phyloP scores from a whole-genome alignment of 345 rosid genomes.

The Carallia brachiata region DNA sequence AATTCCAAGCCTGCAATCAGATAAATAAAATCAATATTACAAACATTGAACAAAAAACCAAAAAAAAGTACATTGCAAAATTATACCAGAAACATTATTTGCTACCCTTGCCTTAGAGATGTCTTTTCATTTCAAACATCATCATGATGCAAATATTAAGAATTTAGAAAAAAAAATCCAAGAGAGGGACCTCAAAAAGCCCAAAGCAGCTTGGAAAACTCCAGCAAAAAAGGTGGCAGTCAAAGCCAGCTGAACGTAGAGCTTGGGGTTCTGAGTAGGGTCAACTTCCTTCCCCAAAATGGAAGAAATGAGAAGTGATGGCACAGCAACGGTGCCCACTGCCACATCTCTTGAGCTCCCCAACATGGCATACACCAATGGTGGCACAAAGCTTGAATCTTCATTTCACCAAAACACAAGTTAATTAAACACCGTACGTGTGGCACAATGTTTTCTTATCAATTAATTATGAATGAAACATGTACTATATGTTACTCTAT shows the following conservation, averaged over 20 bases:
- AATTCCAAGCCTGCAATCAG: slow-evolving; percentile 38
- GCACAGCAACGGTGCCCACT: slow-evolving; percentile 49
- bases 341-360: slow-evolving; percentile 56
- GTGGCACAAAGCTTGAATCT: slow-evolving; percentile 63
- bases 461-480: background rate
- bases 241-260: slow-evolving; percentile 36
- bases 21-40: background rate
- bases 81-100: background rate
- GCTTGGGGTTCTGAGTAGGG: slow-evolving; percentile 16
- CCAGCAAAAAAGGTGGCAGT: slow-evolving; percentile 52
- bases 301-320: slow-evolving; percentile 43
- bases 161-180: too few species aligned
- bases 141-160: too few species aligned
- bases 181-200: slow-evolving; percentile 39
- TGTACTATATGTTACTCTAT: background rate
- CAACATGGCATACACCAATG: slow-evolving; percentile 46
- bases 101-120: too few species aligned
- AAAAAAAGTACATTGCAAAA: too few species aligned
- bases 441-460: too few species aligned
- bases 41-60: background rate
- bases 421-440: too few species aligned
- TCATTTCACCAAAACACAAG: background rate
- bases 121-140: background rate
- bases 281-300: slow-evolving; percentile 36
- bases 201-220: slow-evolving; percentile 40